Evolutionary conservation across 345 rosid species (phyloP).

Genomic region (Linum lewisii): DNA sequence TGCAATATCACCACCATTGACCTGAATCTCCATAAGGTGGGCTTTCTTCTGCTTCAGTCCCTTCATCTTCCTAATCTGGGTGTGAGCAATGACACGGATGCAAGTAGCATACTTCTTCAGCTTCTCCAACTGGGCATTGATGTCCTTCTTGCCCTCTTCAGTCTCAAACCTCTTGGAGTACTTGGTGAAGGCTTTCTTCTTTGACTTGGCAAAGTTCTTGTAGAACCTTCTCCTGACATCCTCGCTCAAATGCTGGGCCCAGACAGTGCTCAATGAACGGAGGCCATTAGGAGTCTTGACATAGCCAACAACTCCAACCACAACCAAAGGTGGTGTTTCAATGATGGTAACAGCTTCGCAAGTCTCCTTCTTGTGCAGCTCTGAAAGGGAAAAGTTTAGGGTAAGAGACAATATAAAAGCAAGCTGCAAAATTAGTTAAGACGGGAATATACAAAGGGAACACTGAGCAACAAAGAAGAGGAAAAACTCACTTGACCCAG

Average conservation of each 20-base stretch:
- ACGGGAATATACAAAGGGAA: not conserved
- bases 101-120: conserved; percentile 67
- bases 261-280: conserved; percentile 58
- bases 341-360: conserved; percentile 77
- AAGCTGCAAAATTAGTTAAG: not conserved
- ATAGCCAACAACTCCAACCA: conserved; percentile 79
- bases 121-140: conserved; percentile 65
- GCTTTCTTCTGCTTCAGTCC: conserved; percentile 92
- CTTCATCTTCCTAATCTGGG: conserved; percentile 87
- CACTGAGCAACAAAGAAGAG: not conserved
- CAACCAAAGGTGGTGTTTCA: conserved; percentile 78
- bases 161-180: conserved; percentile 47
- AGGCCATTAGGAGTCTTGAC: conserved; percentile 72
- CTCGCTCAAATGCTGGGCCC: conserved; percentile 89
- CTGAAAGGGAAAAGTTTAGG: conserved; percentile 15
- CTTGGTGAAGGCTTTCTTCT: conserved; percentile 79
- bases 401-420: not conserved
- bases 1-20: conserved; percentile 69
- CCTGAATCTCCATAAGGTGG: conserved; percentile 79
- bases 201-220: conserved; percentile 79
- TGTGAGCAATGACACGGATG: conserved; percentile 74
- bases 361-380: conserved; percentile 91
- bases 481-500: conserved; percentile 62
- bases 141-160: conserved; percentile 60
- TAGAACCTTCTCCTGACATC: conserved; percentile 74